Base-by-base conservation (phyloP, 345 rosid genomes). In the Lenwebbia sp. region DNA sequence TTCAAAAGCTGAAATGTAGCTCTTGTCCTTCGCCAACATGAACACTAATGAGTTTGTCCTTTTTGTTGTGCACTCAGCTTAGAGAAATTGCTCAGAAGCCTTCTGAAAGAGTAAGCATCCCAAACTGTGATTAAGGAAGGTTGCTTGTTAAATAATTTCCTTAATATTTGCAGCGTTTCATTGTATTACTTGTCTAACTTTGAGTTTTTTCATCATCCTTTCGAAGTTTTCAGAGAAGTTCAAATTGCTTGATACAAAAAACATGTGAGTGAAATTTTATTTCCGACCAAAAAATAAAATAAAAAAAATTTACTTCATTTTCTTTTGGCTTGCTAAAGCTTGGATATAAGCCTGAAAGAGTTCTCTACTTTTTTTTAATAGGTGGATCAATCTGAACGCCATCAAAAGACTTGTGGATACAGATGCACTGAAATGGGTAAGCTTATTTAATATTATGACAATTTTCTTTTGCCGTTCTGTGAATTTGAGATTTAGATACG, bases 321-420 rank as follows among this genome's bases (percentile, higher is more conserved):
- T 47, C 65, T 58, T 84, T 11, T 22, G 19, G 47, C 83, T 3
- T 83, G 14, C 74, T 19, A 14, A 76, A 51, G 22, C 83, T 60
- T 70, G 23, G 47, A 21, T 33, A 70, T 21, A 70, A 37, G 81
- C 86, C 60, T 87, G 10, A 62, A 26, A 56, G 30, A 37, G 54
- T 62, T 84, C 54, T 76, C 40, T n/a, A 26, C 40, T 51, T 28
- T 85, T 87, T 70, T 89, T 44, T 50, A 47, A 47, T 87, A 94
- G 95, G 90, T 94, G 96, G 96, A 84, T 90, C 53, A 83, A 91
- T 88, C 88, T 94, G 88, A 90, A 89, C 84, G 93, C 94, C 28
- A 75, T 91, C 78, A 87, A 89, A 87, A 89, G 90, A 90, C 93
- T 94, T 88, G 86, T 87, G 40, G 93, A 90, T 60, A 90, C 89